Evolutionary conservation across 116 monocot species (phyloP), one percentile per base, ranked within the genome.

Genomic region (Thalassia testudinum): DNA sequence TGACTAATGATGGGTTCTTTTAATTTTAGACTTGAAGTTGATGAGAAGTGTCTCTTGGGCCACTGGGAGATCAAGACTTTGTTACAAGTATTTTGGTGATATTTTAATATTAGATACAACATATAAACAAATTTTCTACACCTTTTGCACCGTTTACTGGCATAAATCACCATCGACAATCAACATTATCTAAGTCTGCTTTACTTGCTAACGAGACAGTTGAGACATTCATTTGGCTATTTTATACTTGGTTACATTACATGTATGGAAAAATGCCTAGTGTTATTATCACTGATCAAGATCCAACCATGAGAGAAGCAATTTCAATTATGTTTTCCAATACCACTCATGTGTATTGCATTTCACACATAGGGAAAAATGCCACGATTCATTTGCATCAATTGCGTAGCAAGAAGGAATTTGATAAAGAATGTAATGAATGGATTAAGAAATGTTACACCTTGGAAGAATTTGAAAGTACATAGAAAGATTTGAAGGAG

Each of bases 71-170:
- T 34, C 34, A 30, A 55, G 28, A 11, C 18, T 37, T 14, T 28
- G 21, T 20, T 55, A 55, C 18, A 10, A n/a, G 16, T 20, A 55
- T 30, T 55, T 55, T 55, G 54, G 30, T 55, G 54, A 55, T 38
- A 30, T 55, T 55, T 22, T 27, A 5, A 34, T 28, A 12, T 55
- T 55, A 34, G 37, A 55, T 21, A 55, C 30, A 55, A 55, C 19
- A 17, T 55, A 55, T 37, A 6, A 55, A 55, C 21, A 55, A 55
- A 34, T 28, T 34, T n/a, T 28, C 28, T 19, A n/a, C 11, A 16
- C 54, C 30, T 4, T 55, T 55, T 21, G 54, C 8, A 8, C 21
- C 34, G 5, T 55, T 55, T 55, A 17, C 34, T 30, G 54, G 54
- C n/a, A 30, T 55, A 3, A 55, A 55, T 21, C 54, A 55, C 23